phyloP scores from a whole-genome alignment of 1,139 yeast genomes.

The Taiozyma sp. region DNA sequence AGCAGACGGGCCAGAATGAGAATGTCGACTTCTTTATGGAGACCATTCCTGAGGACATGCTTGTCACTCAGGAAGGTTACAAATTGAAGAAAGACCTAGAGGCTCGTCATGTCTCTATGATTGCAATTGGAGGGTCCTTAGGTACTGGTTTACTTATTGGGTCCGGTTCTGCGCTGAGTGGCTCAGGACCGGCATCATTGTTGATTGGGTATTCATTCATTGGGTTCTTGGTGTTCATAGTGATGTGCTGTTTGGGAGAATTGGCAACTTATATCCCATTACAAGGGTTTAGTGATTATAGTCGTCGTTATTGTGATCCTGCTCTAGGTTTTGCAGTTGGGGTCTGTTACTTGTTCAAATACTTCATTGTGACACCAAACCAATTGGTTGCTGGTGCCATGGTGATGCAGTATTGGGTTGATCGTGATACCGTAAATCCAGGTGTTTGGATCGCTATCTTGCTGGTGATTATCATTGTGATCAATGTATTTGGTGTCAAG shows the following conservation, averaged over 20 bases:
- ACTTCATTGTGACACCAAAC: conserved; percentile 65
- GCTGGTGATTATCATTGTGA: conserved; percentile 43
- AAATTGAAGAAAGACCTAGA: conserved; percentile 52
- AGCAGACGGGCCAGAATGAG: background rate
- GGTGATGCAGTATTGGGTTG: conserved; percentile 59
- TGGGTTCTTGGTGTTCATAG: conserved; percentile 62
- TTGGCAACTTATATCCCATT: conserved; percentile 58
- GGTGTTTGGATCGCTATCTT: conserved; percentile 63
- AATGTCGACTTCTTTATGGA: background rate
- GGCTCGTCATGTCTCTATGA: conserved; percentile 70
- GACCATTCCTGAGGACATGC: background rate
- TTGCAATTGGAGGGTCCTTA: conserved; percentile 77
- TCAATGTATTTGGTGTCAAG: conserved; percentile 58
- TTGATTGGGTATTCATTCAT: conserved; percentile 61
- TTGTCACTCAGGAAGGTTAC: conserved; percentile 33
- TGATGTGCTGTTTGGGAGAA: conserved; percentile 75
- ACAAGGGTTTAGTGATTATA: conserved; percentile 60
- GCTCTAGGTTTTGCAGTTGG: conserved; percentile 75
- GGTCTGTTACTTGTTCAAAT: conserved; percentile 67
- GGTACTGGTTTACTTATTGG: conserved; percentile 77
- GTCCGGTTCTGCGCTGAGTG: conserved; percentile 54
- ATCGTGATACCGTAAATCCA: conserved; percentile 42
- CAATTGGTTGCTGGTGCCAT: conserved; percentile 72
- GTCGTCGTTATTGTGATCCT: conserved; percentile 53
- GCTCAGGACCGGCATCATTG: conserved; percentile 77